Conservation (phyloP, 2,329 filamentous ascomycete species). For the Xylaria polymorpha region DNA sequence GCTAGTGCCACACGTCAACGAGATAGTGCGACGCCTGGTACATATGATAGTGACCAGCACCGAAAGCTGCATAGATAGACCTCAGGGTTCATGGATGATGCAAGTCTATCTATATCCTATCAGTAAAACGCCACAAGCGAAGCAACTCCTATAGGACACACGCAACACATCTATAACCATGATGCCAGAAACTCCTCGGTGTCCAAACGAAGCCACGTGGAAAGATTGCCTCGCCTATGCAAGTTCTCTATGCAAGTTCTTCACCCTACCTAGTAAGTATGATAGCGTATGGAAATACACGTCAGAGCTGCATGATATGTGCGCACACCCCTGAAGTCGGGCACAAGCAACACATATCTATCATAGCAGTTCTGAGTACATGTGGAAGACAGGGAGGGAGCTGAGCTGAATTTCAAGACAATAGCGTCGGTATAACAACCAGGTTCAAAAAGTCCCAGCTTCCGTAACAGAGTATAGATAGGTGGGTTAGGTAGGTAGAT, state of each 20-base stretch:
- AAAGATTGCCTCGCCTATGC: conserved; percentile 8
- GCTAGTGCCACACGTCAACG: neutral
- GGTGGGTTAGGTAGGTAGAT: neutral
- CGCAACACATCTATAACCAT: neutral
- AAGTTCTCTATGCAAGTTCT: conserved; percentile 2
- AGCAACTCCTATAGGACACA: neutral
- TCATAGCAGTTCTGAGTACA: neutral
- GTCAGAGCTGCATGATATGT: conserved; percentile 10
- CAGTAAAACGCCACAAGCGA: neutral
- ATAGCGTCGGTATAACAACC: neutral
- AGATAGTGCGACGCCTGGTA: neutral
- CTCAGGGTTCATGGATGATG: conserved; percentile 2
- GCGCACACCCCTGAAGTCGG: neutral
- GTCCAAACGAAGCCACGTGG: conserved; percentile 4
- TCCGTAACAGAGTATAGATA: neutral
- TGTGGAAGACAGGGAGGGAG: conserved; percentile 3
- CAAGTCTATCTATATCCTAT: neutral
- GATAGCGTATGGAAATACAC: neutral
- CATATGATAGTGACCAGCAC: neutral
- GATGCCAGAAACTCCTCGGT: neutral
- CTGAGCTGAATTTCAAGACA: conserved; percentile 15
- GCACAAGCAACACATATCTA: conserved; percentile 4
- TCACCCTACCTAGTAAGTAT: neutral
- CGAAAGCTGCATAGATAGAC: conserved; percentile 8
- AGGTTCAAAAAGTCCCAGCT: neutral